Conservation (phyloP, 306 rosid genomes). For the Pyrus pyrifolia region DNA sequence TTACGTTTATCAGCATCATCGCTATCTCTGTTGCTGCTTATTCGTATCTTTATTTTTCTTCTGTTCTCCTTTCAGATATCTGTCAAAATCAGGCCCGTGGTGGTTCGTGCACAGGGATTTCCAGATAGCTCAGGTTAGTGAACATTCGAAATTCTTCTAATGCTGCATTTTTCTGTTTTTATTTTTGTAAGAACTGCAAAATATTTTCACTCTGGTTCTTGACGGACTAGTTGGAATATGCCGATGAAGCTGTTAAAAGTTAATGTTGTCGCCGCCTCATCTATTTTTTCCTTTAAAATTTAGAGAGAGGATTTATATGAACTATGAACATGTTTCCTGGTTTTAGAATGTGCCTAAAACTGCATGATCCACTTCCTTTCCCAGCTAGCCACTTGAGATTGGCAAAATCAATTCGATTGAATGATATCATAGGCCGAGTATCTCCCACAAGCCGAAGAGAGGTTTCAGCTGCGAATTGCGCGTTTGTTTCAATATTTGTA, state of each 20-base stretch:
- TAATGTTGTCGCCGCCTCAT: neutral
- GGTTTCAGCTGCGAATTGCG: neutral
- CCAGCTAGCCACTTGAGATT: slow-evolving; percentile 20
- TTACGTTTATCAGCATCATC: neutral
- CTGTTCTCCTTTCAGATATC: slow-evolving; percentile 49
- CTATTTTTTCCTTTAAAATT: neutral
- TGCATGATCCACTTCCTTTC: neutral
- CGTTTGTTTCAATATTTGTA: neutral
- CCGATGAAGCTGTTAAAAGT: neutral
- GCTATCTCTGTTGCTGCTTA: neutral
- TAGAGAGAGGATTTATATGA: neutral
- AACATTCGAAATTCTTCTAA: slow-evolving; percentile 1
- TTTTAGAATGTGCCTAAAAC: neutral
- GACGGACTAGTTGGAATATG: neutral
- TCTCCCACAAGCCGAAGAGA: neutral
- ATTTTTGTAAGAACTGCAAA: neutral
- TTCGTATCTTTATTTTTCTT: neutral
- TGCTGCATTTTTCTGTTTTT: neutral
- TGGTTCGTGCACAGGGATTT: slow-evolving; percentile 72
- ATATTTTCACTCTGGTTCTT: neutral
- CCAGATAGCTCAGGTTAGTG: slow-evolving; percentile 41
- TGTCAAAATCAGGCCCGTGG: slow-evolving; percentile 85
- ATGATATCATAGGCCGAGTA: neutral
- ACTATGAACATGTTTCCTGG: neutral
- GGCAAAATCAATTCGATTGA: slow-evolving; percentile 6